Percentiles rank a stretch among this genome's conserved stretches.
Conservation (phyloP, 495 filamentous ascomycete genomes). For the Extremus antarcticus region DNA sequence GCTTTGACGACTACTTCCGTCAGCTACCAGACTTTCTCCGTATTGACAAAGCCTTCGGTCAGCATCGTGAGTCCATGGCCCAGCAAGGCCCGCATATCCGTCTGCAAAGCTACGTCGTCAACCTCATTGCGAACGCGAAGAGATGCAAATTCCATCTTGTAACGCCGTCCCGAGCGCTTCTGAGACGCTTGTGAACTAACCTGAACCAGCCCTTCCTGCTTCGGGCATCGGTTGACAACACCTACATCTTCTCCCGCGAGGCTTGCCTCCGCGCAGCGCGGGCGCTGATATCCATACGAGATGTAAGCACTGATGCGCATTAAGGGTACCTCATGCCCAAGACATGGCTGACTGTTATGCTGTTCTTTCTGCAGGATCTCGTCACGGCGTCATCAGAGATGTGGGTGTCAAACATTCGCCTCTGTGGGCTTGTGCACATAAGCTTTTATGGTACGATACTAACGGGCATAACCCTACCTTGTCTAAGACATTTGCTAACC, state of each 20-base stretch:
- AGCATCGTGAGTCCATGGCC: background rate
- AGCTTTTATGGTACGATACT: background rate
- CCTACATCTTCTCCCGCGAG: slow-evolving; percentile 37
- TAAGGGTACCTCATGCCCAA: no score
- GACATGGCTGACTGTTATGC: no score
- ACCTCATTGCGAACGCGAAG: slow-evolving; percentile 2
- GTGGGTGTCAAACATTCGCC: background rate
- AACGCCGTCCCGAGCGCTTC: no score
- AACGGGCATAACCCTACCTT: no score
- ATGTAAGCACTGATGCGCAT: slow-evolving; percentile 24
- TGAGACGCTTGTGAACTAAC: no score
- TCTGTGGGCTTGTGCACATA: background rate
- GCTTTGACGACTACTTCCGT: slow-evolving; percentile 2
- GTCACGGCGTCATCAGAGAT: slow-evolving; percentile 31
- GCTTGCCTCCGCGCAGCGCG: slow-evolving; percentile 37
- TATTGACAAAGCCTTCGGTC: background rate
- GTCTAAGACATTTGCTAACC: no score
- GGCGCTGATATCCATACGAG: slow-evolving; percentile 32
- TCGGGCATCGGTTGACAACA: slow-evolving; percentile 22
- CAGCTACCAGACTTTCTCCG: background rate
- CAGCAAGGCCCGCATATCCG: background rate
- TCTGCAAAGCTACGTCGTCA: slow-evolving; percentile 6
- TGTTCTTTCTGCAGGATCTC: no score
- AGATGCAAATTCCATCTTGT: slow-evolving; percentile 28
- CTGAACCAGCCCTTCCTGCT: slow-evolving; percentile 29